These are phyloP conservation scores for Hyaloscypha bicolor DNA, from an alignment of 495 filamentous ascomycete species.

Conservation along the genomic window DNA sequence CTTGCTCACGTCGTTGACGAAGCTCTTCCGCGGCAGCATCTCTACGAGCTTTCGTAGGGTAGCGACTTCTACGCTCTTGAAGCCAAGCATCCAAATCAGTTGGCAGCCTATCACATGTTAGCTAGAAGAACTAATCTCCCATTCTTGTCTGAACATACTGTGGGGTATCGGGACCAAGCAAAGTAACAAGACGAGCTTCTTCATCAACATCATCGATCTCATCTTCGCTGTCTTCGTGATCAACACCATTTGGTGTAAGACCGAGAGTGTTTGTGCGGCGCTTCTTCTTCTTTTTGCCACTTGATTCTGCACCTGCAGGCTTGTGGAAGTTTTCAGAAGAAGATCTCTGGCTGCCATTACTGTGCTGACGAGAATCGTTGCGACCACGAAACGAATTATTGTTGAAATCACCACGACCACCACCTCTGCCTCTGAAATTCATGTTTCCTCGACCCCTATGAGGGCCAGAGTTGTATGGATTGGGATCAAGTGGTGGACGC, in stretches of 20 bases:
- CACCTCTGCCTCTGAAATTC: conserved; percentile 34
- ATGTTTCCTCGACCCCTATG: conserved; percentile 36
- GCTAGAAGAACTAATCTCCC: conserved; percentile 35
- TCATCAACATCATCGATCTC: conserved; percentile 70
- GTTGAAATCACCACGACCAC: conserved; percentile 43
- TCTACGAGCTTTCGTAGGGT: conserved; percentile 70
- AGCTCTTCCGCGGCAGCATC: conserved; percentile 49
- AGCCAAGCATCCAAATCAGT: conserved; percentile 81
- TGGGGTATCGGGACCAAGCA: conserved; percentile 37
- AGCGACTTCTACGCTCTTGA: conserved; percentile 75
- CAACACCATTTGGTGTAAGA: conserved; percentile 72
- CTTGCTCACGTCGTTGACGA: conserved; percentile 31
- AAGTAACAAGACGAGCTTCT: conserved; percentile 54
- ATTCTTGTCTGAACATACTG: conserved; percentile 24
- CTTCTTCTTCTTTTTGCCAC: conserved; percentile 71
- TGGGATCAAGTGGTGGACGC: conserved; percentile 38
- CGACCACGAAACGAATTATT: conserved; percentile 34
- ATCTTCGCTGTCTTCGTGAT: conserved; percentile 74
- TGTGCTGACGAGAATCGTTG: conserved; percentile 45
- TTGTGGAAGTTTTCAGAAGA: conserved; percentile 57
- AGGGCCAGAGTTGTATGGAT: conserved; percentile 35
- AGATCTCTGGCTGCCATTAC: conserved; percentile 39
- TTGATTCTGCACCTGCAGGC: conserved; percentile 58
- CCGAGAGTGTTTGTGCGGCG: conserved; percentile 78
- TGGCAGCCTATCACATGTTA: conserved; percentile 46